Evolutionary conservation across 495 filamentous ascomycete genomes (phyloP).

Genomic region (Lindgomyces ingoldianus): DNA sequence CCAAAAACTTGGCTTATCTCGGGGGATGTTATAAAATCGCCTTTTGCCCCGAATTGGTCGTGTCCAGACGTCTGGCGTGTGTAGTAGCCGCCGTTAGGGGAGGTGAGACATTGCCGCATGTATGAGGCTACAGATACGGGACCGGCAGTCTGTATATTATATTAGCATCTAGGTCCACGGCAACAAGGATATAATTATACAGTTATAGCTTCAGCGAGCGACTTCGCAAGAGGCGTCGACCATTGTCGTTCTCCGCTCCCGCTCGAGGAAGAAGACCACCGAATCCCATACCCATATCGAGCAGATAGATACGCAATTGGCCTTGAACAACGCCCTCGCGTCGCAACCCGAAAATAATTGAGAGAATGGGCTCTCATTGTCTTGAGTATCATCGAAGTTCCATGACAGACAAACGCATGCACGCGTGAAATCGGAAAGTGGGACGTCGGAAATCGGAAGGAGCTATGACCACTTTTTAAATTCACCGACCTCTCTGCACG

Average conservation of each 20-base stretch:
- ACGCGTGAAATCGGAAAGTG: neutral
- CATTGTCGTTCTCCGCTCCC: constrained; percentile 56
- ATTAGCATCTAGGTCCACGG: too few relatives aligned
- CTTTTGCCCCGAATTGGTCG: constrained; percentile 85
- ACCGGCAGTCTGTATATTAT: constrained; percentile 63
- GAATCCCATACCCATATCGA: constrained; percentile 1
- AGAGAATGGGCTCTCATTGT: constrained; percentile 35
- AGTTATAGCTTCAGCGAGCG: constrained; percentile 78
- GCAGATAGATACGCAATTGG: neutral
- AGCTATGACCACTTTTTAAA: constrained; percentile 35
- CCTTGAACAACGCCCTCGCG: neutral
- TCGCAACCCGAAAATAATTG: constrained; percentile 10
- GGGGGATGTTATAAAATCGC: constrained; percentile 94
- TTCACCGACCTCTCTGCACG: constrained; percentile 4
- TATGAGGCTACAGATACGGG: constrained; percentile 89
- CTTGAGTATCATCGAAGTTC: constrained; percentile 11
- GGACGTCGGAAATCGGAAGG: constrained; percentile 16
- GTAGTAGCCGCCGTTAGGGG: constrained; percentile 91
- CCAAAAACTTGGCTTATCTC: constrained; percentile 98
- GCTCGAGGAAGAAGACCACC: constrained; percentile 34
- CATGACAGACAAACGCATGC: constrained; percentile 21
- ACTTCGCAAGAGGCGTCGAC: constrained; percentile 88
- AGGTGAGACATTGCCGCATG: constrained; percentile 98
- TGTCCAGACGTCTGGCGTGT: constrained; percentile 65
- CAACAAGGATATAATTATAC: constrained; percentile 53